Evolutionary conservation across 2,329 filamentous ascomycete genomes (phyloP), one percentile per base, ranked within the genome.

Genomic region (Claviceps fusiformis): DNA sequence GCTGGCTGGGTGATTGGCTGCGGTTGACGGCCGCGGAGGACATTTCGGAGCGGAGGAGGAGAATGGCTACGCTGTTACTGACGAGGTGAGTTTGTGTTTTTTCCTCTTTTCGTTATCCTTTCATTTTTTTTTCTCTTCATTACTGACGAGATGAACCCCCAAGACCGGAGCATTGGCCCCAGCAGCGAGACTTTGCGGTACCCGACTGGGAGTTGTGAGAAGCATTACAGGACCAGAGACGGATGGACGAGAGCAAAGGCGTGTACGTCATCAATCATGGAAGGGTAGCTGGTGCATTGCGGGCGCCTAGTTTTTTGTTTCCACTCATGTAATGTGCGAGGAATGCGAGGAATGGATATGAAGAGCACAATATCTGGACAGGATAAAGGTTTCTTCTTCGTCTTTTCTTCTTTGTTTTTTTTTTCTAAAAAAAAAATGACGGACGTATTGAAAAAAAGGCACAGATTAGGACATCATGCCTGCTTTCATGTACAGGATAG

Each of bases 1-100:
- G 62, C 9, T 63, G 68, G 61, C 64, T 82, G 47, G 68, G 65
- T 27, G 65, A 69, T 54, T 81, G 78, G 79, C 61, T 82, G 50
- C 63, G 66, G n/a, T 63, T 73, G 62, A 74, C 76, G 24, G 67
- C 66, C 17, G 67, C 65, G 2, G 68, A 68, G 56, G 67, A 70
- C 17, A 60, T 66, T 17, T 60, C 61, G 17, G 71, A 73, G 63
- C 65, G 65, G 61, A 67, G 67, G 59, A 67, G 64, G 53, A 67
- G 66, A 55, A 73, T 67, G 67, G 67, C 70, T 41, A 66, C 70
- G 52, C 57, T 75, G 57, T 60, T 73, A 56, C 62, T 73, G 50
- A 74, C 72, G 24, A 72, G 66, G 72, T 74, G 65, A 54, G 69
- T 65, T 13, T 29, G 45, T 46, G 11, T 13, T 29, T 7, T 29